These are phyloP conservation scores for Imleria badia DNA, from an alignment of 768 basidiomycete genomes.

Conservation along the genomic window DNA sequence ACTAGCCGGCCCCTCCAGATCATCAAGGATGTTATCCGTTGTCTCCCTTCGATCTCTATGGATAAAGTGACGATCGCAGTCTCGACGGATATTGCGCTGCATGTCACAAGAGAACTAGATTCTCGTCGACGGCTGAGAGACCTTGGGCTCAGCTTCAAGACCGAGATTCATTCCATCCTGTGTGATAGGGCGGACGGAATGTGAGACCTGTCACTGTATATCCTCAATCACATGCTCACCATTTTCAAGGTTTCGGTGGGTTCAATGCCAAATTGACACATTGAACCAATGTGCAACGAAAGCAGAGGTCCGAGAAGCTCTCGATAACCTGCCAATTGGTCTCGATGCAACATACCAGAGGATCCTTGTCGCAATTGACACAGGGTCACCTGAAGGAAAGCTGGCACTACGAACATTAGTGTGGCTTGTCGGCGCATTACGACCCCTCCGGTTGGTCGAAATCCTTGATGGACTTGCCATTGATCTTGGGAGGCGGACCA, in stretches of 20 bases:
- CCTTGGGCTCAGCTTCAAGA: not conserved
- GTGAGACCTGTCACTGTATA: not conserved
- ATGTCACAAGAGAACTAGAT: not conserved
- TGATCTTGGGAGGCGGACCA: not conserved
- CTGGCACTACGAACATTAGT: not conserved
- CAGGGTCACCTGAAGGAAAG: not conserved
- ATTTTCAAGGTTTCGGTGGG: not conserved
- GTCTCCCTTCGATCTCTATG: not conserved
- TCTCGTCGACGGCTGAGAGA: not conserved
- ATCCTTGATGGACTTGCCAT: not conserved
- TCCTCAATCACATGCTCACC: not conserved
- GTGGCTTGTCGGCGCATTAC: not conserved
- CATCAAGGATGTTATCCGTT: not conserved
- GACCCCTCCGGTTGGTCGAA: not conserved
- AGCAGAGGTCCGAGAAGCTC: not conserved
- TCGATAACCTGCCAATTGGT: not conserved
- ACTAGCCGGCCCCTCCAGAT: not conserved
- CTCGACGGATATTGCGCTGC: not conserved
- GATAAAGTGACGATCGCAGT: not conserved
- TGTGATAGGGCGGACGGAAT: not conserved
- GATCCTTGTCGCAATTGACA: not conserved
- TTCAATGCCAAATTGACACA: not conserved
- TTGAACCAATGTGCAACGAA: not conserved
- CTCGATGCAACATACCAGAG: not conserved
- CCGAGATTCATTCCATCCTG: not conserved